Evolutionary conservation across 805 yeast genomes (phyloP).

Genomic region (Ogataea zsoltii): DNA sequence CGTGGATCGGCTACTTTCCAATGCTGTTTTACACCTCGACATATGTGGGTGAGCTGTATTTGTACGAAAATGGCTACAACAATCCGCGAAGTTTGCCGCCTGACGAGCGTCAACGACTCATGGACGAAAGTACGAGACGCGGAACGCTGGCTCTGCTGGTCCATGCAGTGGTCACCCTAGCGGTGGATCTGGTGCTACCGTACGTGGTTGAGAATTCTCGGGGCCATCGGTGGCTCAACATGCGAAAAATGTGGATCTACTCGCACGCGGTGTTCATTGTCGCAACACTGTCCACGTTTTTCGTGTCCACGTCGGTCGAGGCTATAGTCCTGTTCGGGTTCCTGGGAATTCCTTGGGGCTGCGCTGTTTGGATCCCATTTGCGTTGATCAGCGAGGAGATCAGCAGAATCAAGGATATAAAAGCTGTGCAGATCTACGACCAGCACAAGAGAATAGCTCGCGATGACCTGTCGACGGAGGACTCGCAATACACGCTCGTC

Average conservation of each 20-base stretch:
- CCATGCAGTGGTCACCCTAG: slow-evolving; percentile 49
- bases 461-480: slow-evolving; percentile 11
- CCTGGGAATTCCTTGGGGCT: slow-evolving; percentile 65
- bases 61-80: slow-evolving; percentile 39
- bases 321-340: slow-evolving; percentile 53
- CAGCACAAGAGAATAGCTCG: slow-evolving; percentile 16
- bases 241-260: slow-evolving; percentile 48
- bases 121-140: slow-evolving; percentile 50
- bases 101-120: slow-evolving; percentile 32
- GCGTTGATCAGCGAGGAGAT: slow-evolving; percentile 60
- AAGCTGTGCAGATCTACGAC: slow-evolving; percentile 32
- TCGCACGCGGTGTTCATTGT: slow-evolving; percentile 52
- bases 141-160: slow-evolving; percentile 53
- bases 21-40: slow-evolving; percentile 65
- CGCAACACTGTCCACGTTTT: slow-evolving; percentile 49
- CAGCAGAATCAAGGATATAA: slow-evolving; percentile 50
- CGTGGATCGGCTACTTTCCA: slow-evolving; percentile 71
- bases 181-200: slow-evolving; percentile 47
- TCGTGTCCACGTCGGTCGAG: slow-evolving; percentile 38
- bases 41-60: slow-evolving; percentile 61
- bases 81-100: slow-evolving; percentile 44
- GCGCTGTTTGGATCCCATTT: slow-evolving; percentile 67
- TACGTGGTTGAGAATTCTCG: slow-evolving; percentile 32
- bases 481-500: slow-evolving; percentile 10
- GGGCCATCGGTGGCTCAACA: slow-evolving; percentile 17